phyloP scores from a whole-genome alignment of 2,329 filamentous ascomycete genomes.

The Pseudogymnoascus sp. region DNA sequence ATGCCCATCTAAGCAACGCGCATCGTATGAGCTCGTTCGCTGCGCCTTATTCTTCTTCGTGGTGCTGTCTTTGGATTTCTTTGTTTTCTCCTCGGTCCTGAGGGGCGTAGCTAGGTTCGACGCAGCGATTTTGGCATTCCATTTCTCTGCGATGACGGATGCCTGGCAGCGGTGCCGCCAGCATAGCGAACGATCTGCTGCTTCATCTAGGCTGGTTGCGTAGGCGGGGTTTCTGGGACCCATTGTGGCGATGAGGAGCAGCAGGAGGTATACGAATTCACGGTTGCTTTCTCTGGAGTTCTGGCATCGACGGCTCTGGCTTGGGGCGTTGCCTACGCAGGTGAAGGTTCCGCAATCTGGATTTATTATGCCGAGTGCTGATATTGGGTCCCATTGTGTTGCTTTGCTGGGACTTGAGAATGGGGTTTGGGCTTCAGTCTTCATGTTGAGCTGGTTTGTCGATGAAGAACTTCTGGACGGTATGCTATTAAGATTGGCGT shows the following conservation, averaged over 20 bases:
- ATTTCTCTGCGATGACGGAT: neutral
- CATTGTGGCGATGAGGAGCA: neutral
- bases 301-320: neutral
- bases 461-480: neutral
- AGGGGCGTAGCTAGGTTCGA: neutral
- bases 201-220: neutral
- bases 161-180: neutral
- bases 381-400: neutral
- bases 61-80: neutral
- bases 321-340: neutral
- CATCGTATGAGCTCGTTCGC: neutral
- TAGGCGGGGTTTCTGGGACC: neutral
- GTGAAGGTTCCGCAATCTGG: neutral
- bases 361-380: neutral
- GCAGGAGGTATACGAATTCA: neutral
- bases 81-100: neutral
- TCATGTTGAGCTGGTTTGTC: neutral
- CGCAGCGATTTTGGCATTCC: neutral
- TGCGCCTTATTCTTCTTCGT: neutral
- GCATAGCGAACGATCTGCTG: neutral
- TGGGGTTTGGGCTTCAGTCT: neutral
- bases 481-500: neutral
- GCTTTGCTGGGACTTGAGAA: neutral
- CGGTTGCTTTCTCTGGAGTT: neutral
- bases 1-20: neutral